phyloP scores from a whole-genome alignment of 805 yeast genomes.

The Barnettozyma siamensis region DNA sequence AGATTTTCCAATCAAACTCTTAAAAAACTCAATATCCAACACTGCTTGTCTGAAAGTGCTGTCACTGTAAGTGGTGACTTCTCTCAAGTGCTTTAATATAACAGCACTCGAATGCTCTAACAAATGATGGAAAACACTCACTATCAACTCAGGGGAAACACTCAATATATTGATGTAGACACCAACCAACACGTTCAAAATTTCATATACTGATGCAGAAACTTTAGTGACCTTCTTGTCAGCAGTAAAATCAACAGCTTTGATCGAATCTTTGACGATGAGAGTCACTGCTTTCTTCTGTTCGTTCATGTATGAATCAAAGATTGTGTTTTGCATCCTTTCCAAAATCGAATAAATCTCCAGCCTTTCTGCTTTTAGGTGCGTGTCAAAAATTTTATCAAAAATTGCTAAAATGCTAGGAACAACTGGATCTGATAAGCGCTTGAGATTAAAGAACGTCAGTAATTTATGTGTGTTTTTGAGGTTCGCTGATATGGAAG shows the following conservation, averaged over 20 bases:
- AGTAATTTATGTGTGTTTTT: conserved; percentile 42
- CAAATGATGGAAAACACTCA: conserved; percentile 39
- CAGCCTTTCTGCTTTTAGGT: conserved; percentile 35
- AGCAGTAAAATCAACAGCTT: conserved; percentile 38
- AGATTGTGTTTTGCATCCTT: conserved; percentile 46
- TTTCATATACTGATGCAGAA: conserved; percentile 43
- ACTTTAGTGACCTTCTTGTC: conserved; percentile 31
- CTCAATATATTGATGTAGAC: conserved; percentile 47
- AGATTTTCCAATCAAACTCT: conserved; percentile 24
- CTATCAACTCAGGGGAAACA: conserved; percentile 42
- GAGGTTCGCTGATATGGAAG: conserved; percentile 17
- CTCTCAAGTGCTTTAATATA: conserved; percentile 35
- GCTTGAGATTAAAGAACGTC: conserved; percentile 49
- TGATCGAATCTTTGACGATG: conserved; percentile 36
- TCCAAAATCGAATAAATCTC: conserved; percentile 41
- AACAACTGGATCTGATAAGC: conserved; percentile 39
- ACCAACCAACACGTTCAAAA: conserved; percentile 41
- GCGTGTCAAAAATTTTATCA: conserved; percentile 44
- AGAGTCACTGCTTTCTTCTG: conserved; percentile 36
- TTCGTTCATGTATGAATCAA: conserved; percentile 46
- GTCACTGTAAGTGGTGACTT: conserved; percentile 38
- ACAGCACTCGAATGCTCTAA: conserved; percentile 34
- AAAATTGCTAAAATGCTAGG: conserved; percentile 45
- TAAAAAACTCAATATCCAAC: conserved; percentile 50
- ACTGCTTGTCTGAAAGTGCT: conserved; percentile 46